Conservation (phyloP, 2,329 filamentous ascomycete species). For the Fusarium hainanense region DNA sequence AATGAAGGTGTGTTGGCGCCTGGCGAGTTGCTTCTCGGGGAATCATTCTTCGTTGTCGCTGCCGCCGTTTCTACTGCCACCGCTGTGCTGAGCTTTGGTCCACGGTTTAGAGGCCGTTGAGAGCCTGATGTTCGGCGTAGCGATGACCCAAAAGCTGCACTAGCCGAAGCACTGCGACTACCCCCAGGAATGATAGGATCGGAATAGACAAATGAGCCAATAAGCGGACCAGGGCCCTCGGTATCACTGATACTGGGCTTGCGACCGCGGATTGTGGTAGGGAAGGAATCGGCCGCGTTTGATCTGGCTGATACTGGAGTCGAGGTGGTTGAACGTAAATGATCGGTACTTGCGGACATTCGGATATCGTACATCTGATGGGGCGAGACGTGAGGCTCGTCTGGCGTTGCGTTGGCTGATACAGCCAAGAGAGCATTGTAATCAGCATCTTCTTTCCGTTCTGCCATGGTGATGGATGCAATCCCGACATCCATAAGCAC, state of each 20-base stretch:
- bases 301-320: conserved; percentile 51
- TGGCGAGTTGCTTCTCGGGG: conserved; percentile 39
- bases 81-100: conserved; percentile 32
- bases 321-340: conserved; percentile 64
- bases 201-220: conserved; percentile 54
- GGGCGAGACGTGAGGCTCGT: conserved; percentile 56
- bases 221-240: conserved; percentile 44
- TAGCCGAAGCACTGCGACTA: conserved; percentile 60
- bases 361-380: conserved; percentile 78
- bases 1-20: conserved; percentile 36
- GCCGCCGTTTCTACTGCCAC: not conserved
- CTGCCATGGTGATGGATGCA: conserved; percentile 90
- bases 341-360: conserved; percentile 79
- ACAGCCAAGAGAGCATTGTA: conserved; percentile 51
- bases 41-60: conserved; percentile 8
- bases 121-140: conserved; percentile 48
- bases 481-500: conserved; percentile 91
- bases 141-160: conserved; percentile 48
- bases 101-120: conserved; percentile 40
- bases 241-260: conserved; percentile 41
- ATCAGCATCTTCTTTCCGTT: conserved; percentile 64
- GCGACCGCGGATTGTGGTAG: conserved; percentile 37
- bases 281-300: conserved; percentile 47
- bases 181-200: conserved; percentile 56
- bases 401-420: conserved; percentile 39